These are phyloP conservation scores for Suillus decipiens DNA, from an alignment of 768 basidiomycete species.

Conservation along the genomic window DNA sequence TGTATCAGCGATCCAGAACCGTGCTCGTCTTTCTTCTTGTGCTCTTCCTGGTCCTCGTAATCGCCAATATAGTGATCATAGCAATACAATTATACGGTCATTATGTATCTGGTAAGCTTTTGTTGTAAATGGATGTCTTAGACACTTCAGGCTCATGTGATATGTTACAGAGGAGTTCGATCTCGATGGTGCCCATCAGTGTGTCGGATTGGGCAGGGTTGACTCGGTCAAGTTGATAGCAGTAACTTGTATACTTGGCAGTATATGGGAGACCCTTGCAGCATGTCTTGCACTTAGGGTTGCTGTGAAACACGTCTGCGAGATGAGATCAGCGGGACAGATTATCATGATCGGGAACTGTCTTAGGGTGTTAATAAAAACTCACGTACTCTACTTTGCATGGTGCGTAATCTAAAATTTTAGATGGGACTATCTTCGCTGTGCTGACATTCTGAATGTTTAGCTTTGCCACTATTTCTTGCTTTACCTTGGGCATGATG, in stretches of 20 bases:
- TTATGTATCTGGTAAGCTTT: not conserved
- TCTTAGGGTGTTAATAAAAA: not conserved
- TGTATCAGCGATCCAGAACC: not conserved
- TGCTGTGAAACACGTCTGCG: not conserved
- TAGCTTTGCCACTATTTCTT: not conserved
- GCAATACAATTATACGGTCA: not conserved
- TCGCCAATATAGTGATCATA: not conserved
- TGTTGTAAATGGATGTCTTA: not conserved
- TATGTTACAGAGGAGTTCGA: not conserved
- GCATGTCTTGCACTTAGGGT: not conserved
- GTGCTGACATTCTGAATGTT: not conserved
- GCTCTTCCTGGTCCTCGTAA: not conserved
- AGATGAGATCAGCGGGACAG: not conserved
- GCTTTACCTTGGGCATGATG: not conserved
- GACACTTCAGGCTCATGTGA: not conserved
- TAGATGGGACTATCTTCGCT: not conserved
- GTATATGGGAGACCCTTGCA: not conserved
- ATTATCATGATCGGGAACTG: not conserved
- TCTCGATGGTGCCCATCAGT: not conserved
- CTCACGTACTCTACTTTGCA: not conserved
- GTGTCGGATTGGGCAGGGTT: not conserved
- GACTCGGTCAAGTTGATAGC: not conserved
- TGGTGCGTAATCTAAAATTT: not conserved
- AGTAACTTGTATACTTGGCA: not conserved
- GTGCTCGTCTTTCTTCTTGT: not conserved